Evolutionary conservation across 441 rosid species (phyloP), one percentile per base, ranked within the genome.

Genomic region (Erodium chrysanthum): DNA sequence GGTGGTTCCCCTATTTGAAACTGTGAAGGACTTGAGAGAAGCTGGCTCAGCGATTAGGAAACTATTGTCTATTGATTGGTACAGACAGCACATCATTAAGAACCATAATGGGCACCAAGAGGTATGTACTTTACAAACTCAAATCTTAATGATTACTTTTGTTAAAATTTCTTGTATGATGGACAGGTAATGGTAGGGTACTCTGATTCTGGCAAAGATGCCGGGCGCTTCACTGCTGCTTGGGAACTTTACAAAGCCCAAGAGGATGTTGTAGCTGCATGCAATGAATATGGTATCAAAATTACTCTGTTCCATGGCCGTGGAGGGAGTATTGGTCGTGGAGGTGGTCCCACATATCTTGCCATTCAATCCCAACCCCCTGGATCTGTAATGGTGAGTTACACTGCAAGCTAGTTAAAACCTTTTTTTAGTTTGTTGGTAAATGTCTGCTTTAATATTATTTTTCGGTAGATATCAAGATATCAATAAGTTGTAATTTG

Each of bases 311-410:
- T 86, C 73, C 90, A 86, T 61, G 90, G 90, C 27, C 79, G 90
- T 71, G 90, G 90, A 67, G 90, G 90, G 20, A 86, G 88, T 0
- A 86, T 86, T 9, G 90, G 90, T 27, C 72, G 90, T 74, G 90
- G 90, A 56, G 90, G 90, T 0, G 90, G 90, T n/a, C 90, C 90
- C 9, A 84, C 86, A 37, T 88, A 86, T 77, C 88, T 86, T 63
- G 90, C 90, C 74, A 86, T 84, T 71, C 67, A 84, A 75, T 86
- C 90, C 63, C 90, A 86, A 74, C 90, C 90, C 17, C 90, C 88
- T 5, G 59, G 59, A 5, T 52, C 59, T 11, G 59, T 52, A 52
- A 52, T 52, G 59, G 59, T 52, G 59, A 42, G 48, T 42, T 42
- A 42, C 48, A 42, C n/a, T 9, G 48, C 48, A 9, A 42, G 48